A percentile compares a stretch with the other conserved stretches of the same genome.
Conservation (phyloP, 2,329 filamentous ascomycete genomes). For the Aspergillus glaucus region DNA sequence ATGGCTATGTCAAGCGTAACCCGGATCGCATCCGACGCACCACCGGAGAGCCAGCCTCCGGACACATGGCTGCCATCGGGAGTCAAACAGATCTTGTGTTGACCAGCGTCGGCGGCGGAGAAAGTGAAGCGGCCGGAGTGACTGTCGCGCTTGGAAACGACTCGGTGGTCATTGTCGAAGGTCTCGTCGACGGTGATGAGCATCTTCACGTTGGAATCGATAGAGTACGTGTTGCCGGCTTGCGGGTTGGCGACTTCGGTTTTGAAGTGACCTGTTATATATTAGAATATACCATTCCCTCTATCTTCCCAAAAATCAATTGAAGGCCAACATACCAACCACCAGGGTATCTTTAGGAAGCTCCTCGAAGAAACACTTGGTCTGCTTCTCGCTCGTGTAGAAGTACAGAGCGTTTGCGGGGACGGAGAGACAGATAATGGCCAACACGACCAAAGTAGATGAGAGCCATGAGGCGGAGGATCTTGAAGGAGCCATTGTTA, state of each 20-base stretch:
- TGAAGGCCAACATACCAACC: slow-evolving; percentile 55
- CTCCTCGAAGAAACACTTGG: slow-evolving; percentile 98
- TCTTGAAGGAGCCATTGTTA: slow-evolving; percentile 30
- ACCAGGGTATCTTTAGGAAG: slow-evolving; percentile 95
- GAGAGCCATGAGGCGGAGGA: slow-evolving; percentile 34
- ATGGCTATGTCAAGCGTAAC: slow-evolving; percentile 86
- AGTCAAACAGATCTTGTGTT: slow-evolving; percentile 92
- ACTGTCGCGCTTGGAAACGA: slow-evolving; percentile 77
- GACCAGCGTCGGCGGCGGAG: slow-evolving; percentile 85
- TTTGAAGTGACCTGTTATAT: slow-evolving; percentile 64
- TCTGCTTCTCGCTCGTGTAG: slow-evolving; percentile 77
- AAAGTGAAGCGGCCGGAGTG: slow-evolving; percentile 85
- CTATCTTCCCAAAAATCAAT: neutral
- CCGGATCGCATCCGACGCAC: slow-evolving; percentile 69
- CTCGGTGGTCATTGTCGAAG: slow-evolving; percentile 96
- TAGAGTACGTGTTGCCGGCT: slow-evolving; percentile 55
- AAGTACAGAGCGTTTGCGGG: slow-evolving; percentile 85
- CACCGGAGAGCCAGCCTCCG: slow-evolving; percentile 64
- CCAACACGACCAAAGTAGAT: slow-evolving; percentile 53
- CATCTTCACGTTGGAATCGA: slow-evolving; percentile 71
- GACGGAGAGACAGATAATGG: slow-evolving; percentile 55
- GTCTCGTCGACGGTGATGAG: slow-evolving; percentile 91
- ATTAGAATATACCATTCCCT: neutral
- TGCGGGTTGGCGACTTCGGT: slow-evolving; percentile 77
- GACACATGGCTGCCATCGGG: slow-evolving; percentile 66